Conservation (phyloP, 805 yeast genomes). For the Cyberlindnera japonica region DNA sequence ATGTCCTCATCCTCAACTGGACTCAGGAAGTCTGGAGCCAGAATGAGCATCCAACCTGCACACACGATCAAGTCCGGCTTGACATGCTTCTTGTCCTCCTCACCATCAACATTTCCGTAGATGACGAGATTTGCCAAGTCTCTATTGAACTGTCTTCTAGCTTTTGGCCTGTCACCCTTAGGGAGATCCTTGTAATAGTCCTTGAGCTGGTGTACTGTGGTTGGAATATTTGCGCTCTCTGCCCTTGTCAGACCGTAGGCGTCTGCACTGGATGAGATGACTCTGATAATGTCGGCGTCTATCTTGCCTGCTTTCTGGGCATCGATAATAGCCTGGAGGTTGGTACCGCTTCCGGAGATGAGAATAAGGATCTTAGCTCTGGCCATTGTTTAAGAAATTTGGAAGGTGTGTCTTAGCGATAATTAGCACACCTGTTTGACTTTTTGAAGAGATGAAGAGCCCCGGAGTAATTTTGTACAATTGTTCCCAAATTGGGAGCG, state of each 20-base stretch:
- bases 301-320: conserved; percentile 42
- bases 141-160: conserved; percentile 68
- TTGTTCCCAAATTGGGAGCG: background rate
- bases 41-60: conserved; percentile 97
- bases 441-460: background rate
- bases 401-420: background rate
- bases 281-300: conserved; percentile 59
- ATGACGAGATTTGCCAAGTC: conserved; percentile 73
- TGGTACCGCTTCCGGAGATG: conserved; percentile 95
- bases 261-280: conserved; percentile 77
- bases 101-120: conserved; percentile 39
- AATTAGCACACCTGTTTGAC: no score
- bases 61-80: conserved; percentile 88
- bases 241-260: conserved; percentile 91
- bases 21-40: conserved; percentile 69
- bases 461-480: background rate
- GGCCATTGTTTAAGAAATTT: conserved; percentile 10
- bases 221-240: conserved; percentile 59
- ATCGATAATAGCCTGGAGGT: conserved; percentile 90
- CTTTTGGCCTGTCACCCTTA: conserved; percentile 58
- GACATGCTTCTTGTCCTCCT: conserved; percentile 30
- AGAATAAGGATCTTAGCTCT: conserved; percentile 51
- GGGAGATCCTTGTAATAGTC: conserved; percentile 71
- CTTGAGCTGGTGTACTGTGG: conserved; percentile 67
- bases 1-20: conserved; percentile 59